phyloP scores from a whole-genome alignment of 1,284 basidiomycete species.

The Cryptococcus amylolentus region DNA sequence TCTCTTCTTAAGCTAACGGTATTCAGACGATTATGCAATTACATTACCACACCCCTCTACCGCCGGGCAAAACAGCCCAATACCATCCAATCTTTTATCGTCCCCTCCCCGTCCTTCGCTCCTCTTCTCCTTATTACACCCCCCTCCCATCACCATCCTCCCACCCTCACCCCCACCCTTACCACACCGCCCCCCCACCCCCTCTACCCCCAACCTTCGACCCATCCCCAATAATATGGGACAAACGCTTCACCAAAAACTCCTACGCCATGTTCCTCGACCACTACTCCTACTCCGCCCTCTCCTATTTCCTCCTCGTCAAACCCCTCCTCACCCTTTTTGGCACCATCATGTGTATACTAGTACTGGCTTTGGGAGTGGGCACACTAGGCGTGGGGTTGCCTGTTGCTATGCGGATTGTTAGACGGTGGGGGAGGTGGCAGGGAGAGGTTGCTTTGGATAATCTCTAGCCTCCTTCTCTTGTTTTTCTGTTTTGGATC shows the following conservation, averaged over 20 bases:
- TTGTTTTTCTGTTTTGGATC: too few species aligned
- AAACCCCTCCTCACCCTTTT: conserved; percentile 46
- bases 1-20: not conserved
- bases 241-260: conserved; percentile 43
- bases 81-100: conserved; percentile 46
- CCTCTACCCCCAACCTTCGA: not conserved
- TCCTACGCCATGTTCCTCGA: conserved; percentile 48
- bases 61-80: conserved; percentile 18
- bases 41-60: conserved; percentile 33
- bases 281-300: conserved; percentile 46
- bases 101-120: conserved; percentile 18
- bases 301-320: conserved; percentile 47
- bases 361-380: conserved; percentile 32
- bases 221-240: conserved; percentile 20
- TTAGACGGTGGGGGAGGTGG: conserved; percentile 40
- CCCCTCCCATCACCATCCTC: not conserved
- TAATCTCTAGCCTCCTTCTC: conserved; percentile 25
- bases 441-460: conserved; percentile 45
- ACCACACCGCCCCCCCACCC: not conserved
- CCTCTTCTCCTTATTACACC: not conserved
- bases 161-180: not conserved
- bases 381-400: conserved; percentile 29
- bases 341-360: conserved; percentile 38
- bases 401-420: conserved; percentile 37
- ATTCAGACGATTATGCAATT: conserved; percentile 40